A percentile compares a stretch with the other conserved stretches of the same genome.
These are phyloP conservation scores for Jimgerdemannia flammicorona DNA, from an alignment of 192 early-diverging fungal genomes.

Conservation along the genomic window DNA sequence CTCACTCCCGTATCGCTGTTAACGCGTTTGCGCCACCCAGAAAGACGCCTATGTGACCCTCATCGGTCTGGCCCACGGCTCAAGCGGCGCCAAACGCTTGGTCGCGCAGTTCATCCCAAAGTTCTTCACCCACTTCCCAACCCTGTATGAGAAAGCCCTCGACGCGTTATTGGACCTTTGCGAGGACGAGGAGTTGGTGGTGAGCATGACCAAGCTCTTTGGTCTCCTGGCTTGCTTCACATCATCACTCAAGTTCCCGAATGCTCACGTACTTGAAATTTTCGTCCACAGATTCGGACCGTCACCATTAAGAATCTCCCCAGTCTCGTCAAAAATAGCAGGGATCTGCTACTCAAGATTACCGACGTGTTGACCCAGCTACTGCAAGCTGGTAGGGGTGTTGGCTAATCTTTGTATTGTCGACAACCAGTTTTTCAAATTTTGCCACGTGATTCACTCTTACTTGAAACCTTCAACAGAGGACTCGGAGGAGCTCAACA, in stretches of 20 bases:
- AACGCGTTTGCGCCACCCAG: neutral
- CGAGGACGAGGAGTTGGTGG: constrained; percentile 26
- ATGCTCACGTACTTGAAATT: neutral
- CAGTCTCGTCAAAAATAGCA: constrained; percentile 23
- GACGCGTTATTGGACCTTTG: constrained; percentile 35
- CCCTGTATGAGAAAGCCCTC: constrained; percentile 26
- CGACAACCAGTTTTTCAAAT: constrained; percentile 19
- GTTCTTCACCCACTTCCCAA: constrained; percentile 32
- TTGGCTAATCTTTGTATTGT: neutral
- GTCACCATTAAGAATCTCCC: constrained; percentile 30
- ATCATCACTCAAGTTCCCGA: neutral
- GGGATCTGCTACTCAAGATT: constrained; percentile 30
- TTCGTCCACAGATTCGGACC: constrained; percentile 18
- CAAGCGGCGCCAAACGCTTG: constrained; percentile 24
- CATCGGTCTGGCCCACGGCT: constrained; percentile 24
- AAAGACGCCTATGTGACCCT: constrained; percentile 28
- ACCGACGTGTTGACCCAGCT: constrained; percentile 33
- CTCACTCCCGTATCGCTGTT: too few relatives aligned
- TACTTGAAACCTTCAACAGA: constrained; percentile 16
- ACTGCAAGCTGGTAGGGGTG: constrained; percentile 27
- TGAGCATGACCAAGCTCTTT: neutral
- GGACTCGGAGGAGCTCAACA: constrained; percentile 17
- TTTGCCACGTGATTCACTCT: too few relatives aligned
- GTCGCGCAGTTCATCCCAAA: constrained; percentile 32
- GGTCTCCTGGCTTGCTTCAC: neutral